Conservation (phyloP, 441 rosid genomes). For the Bocquillonia castaneifolia region DNA sequence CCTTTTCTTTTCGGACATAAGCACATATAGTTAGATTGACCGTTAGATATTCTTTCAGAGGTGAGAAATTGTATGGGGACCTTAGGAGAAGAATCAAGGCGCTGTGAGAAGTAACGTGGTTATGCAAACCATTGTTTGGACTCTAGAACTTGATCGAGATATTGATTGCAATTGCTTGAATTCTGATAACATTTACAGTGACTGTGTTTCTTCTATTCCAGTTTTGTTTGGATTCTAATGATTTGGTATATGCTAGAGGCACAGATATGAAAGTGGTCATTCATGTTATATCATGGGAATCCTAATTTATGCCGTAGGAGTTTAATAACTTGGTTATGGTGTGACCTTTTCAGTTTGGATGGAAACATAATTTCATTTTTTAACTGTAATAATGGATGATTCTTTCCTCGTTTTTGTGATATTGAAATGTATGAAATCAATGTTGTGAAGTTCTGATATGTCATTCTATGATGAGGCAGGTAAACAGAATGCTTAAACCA, state of each 20-base stretch:
- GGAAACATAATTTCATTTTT: neutral
- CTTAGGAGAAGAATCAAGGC: neutral
- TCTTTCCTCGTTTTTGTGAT: neutral
- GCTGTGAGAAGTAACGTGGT: too few species aligned
- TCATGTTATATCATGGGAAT: neutral
- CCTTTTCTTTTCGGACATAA: neutral
- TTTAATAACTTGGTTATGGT: neutral
- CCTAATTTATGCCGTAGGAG: neutral
- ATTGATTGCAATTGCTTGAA: neutral
- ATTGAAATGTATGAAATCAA: conserved; percentile 4
- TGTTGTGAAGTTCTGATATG: conserved; percentile 14
- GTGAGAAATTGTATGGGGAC: neutral
- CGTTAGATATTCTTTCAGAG: neutral
- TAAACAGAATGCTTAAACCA: conserved; percentile 81
- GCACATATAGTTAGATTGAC: neutral
- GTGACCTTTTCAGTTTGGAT: neutral
- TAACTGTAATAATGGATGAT: neutral
- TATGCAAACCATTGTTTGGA: too few species aligned
- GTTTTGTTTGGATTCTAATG: neutral
- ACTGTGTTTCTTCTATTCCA: neutral
- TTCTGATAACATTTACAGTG: neutral
- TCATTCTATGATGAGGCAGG: conserved; percentile 40
- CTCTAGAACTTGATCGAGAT: neutral
- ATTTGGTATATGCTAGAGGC: neutral
- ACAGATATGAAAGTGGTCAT: neutral